Evolutionary conservation across 768 basidiomycete species (phyloP).

Genomic region (Amanita phalloides): DNA sequence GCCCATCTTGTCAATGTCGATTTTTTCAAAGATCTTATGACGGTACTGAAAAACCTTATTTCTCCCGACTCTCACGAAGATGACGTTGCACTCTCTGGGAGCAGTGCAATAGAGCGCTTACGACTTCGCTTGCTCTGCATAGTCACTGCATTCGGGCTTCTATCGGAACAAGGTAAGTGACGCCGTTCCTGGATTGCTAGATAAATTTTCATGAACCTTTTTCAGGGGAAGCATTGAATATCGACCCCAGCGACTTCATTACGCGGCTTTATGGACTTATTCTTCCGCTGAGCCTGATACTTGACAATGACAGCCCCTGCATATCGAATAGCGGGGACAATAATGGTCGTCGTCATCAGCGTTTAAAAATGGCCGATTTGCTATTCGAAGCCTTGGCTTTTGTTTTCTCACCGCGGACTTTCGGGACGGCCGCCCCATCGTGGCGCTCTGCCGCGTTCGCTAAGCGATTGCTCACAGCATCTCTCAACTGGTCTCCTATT

Average conservation of each 20-base stretch:
- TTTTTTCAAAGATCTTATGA: conserved; percentile 93
- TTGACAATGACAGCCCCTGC: conserved; percentile 49
- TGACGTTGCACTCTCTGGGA: conserved; percentile 23
- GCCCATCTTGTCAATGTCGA: conserved; percentile 97
- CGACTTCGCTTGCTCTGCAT: conserved; percentile 73
- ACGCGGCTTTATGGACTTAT: conserved; percentile 77
- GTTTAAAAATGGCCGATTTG: conserved; percentile 46
- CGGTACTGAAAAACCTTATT: conserved; percentile 73
- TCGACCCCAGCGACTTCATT: conserved; percentile 88
- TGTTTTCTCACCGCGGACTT: conserved; percentile 66
- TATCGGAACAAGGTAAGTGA: conserved; percentile 78
- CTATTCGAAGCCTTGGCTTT: conserved; percentile 80
- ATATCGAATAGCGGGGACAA: conserved; percentile 5
- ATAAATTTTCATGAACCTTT: conserved; percentile 6
- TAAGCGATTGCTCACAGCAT: conserved; percentile 79
- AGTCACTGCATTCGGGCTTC: conserved; percentile 93
- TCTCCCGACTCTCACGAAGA: conserved; percentile 33
- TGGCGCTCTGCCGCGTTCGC: conserved; percentile 85
- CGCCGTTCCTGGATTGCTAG: neutral
- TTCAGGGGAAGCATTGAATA: conserved; percentile 91
- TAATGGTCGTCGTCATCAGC: neutral
- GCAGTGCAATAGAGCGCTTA: conserved; percentile 26
- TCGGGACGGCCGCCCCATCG: conserved; percentile 43
- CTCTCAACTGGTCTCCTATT: conserved; percentile 70
- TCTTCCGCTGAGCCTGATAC: conserved; percentile 56